Evolutionary conservation across 495 filamentous ascomycete genomes (phyloP).

Genomic region (Corynascus novoguineensis): DNA sequence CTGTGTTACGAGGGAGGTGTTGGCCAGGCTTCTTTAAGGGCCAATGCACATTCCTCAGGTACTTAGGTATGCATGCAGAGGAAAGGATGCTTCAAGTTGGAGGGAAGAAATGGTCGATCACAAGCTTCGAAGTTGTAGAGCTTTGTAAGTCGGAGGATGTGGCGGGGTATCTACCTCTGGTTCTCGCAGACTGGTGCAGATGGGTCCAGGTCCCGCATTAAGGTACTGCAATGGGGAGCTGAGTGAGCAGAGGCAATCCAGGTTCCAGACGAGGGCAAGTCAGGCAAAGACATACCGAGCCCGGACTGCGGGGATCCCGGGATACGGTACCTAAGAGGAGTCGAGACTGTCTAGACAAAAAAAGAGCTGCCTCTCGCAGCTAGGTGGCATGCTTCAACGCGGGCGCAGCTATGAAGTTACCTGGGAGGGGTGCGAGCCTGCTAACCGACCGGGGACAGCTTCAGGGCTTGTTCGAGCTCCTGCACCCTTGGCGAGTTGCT

Average conservation of each 20-base stretch:
- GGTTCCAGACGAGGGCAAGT: constrained; percentile 1
- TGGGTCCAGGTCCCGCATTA: not conserved
- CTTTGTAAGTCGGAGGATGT: not conserved
- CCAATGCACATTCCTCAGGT: constrained; percentile 13
- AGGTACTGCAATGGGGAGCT: no score
- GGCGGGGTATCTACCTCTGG: constrained; percentile 10
- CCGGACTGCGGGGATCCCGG: not conserved
- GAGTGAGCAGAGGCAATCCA: constrained; percentile 7
- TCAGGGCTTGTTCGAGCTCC: constrained; percentile 4
- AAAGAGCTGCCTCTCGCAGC: not conserved
- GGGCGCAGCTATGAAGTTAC: constrained; percentile 4
- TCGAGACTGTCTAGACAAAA: constrained; percentile 6
- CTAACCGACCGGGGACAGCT: not conserved
- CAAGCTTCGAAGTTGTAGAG: not conserved
- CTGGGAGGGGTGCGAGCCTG: not conserved
- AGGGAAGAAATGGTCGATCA: not conserved
- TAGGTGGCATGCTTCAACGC: not conserved
- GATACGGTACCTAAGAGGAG: no score
- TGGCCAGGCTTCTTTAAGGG: not conserved
- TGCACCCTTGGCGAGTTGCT: no score
- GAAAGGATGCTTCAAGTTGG: not conserved
- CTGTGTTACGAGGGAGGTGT: constrained; percentile 6
- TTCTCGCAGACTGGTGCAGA: not conserved
- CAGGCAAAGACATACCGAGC: constrained; percentile 1
- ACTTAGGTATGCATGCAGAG: not conserved